phyloP scores from a whole-genome alignment of 2,329 filamentous ascomycete species.

The Beauveria asiatica region DNA sequence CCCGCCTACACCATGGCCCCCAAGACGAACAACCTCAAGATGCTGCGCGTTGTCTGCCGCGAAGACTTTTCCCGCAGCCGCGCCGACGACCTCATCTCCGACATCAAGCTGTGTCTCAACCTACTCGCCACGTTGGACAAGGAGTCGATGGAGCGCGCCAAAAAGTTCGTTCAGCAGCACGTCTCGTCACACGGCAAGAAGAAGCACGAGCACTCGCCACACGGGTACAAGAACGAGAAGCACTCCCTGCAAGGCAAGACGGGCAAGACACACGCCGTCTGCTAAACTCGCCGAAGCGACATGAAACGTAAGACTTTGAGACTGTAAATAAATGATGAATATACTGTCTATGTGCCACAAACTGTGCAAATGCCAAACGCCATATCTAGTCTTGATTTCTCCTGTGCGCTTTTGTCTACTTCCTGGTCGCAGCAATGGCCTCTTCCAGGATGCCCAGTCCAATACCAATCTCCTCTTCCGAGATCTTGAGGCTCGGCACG shows the following conservation, averaged over 20 bases:
- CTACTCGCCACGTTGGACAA: constrained; percentile 67
- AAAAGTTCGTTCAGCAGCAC: constrained; percentile 55
- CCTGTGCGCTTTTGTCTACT: not conserved
- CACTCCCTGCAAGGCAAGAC: constrained; percentile 85
- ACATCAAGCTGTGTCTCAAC: constrained; percentile 69
- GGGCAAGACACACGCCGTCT: constrained; percentile 83
- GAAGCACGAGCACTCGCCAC: constrained; percentile 35
- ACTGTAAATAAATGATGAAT: not conserved
- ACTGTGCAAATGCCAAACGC: not conserved
- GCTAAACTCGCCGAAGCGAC: constrained; percentile 39
- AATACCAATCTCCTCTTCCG: constrained; percentile 68
- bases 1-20: constrained; percentile 97
- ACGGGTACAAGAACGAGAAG: constrained; percentile 56
- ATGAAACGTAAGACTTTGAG: not conserved
- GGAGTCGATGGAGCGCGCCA: constrained; percentile 59
- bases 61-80: constrained; percentile 82
- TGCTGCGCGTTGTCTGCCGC: constrained; percentile 85
- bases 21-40: constrained; percentile 72
- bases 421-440: constrained; percentile 42
- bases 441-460: constrained; percentile 70
- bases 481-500: constrained; percentile 78
- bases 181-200: constrained; percentile 40
- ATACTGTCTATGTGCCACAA: not conserved
- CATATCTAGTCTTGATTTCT: not conserved
- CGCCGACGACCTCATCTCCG: constrained; percentile 68